Evolutionary conservation across 2,329 filamentous ascomycete species (phyloP).

Genomic region (Colletotrichum eleusines): DNA sequence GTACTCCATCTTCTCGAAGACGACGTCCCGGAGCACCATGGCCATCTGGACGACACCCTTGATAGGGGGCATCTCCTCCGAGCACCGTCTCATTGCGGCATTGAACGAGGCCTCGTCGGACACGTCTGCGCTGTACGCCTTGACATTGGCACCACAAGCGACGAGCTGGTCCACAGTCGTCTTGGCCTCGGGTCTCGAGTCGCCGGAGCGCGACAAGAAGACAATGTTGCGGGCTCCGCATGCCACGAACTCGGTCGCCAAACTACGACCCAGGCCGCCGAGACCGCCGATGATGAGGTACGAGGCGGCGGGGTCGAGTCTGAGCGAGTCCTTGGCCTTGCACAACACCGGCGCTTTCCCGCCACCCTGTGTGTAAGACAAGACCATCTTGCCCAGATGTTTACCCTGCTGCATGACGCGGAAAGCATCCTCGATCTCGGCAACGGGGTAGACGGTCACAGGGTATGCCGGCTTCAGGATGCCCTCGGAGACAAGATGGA

Average conservation of each 20-base stretch:
- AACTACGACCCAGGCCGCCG: slow-evolving; percentile 46
- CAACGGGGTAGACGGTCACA: slow-evolving; percentile 43
- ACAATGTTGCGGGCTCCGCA: slow-evolving; percentile 48
- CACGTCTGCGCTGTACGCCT: slow-evolving; percentile 50
- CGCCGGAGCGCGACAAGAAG: slow-evolving; percentile 47
- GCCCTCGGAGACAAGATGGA: slow-evolving; percentile 1
- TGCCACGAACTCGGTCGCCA: slow-evolving; percentile 45
- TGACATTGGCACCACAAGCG: slow-evolving; percentile 15
- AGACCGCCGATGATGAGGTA: slow-evolving; percentile 50
- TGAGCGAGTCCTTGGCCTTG: background rate
- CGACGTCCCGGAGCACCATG: slow-evolving; percentile 40
- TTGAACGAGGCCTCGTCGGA: slow-evolving; percentile 36
- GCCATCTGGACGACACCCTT: slow-evolving; percentile 41
- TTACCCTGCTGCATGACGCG: slow-evolving; percentile 54
- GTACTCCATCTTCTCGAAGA: slow-evolving; percentile 47
- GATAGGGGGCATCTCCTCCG: slow-evolving; percentile 36
- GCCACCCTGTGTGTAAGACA: slow-evolving; percentile 8
- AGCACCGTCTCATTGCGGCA: background rate
- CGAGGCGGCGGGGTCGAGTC: slow-evolving; percentile 43
- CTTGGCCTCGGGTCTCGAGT: background rate
- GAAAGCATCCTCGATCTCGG: slow-evolving; percentile 53
- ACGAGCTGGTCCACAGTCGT: background rate
- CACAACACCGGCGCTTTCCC: background rate
- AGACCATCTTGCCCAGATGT: slow-evolving; percentile 57
- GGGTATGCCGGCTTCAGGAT: slow-evolving; percentile 32